Base-by-base conservation (phyloP, 257 asterid genomes). In the Solanum peruvianum region DNA sequence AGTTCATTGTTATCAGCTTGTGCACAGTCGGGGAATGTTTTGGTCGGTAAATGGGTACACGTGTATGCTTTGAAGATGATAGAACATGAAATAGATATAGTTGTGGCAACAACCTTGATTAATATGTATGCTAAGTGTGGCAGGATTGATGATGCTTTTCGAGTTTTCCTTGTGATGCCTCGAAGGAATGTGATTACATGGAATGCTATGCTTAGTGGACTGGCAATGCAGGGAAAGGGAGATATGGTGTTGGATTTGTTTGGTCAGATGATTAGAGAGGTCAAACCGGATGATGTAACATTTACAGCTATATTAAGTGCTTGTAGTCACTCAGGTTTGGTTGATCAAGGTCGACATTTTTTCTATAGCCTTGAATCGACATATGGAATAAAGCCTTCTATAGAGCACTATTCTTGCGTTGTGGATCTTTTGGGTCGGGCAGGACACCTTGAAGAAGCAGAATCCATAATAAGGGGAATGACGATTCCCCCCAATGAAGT, bases 81-180 rank as follows among this genome's bases (percentile, higher is more conserved):
- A 70, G 71, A 45, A 16, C 89, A 87, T 18, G 91, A 93, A 7
- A 81, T 67, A 8, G 93, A 95, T 76, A 89, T 94, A 62, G 90
- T 93, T 87, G 91, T 94, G 27, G 89, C 88, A 8, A 96, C 98
- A 5, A 91, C 98, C 47, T 89, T 96, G 89, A 93, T 96, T 25
- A 95, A 96, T 66, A 96, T 96, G 99, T 96, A 96, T 83, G 95
- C 98, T 3, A 96, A 96, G 88, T 96, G 99, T 84, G 99, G 98
- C 25, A 90, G 92, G 39, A 90, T 96, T 27, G 86, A 88, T 35
- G 75, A 87, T 75, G 96, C 99, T 31, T 66, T 89, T 33, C 89
- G 76, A 33, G 94, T 93, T 35, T 96, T 96, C 66, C 52, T 89
- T 44, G 84, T 87, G 37, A 91, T 93, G 93, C 89, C 69, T 18